Conservation (phyloP, 2,329 filamentous ascomycete species). For the Cladosporium sp. region DNA sequence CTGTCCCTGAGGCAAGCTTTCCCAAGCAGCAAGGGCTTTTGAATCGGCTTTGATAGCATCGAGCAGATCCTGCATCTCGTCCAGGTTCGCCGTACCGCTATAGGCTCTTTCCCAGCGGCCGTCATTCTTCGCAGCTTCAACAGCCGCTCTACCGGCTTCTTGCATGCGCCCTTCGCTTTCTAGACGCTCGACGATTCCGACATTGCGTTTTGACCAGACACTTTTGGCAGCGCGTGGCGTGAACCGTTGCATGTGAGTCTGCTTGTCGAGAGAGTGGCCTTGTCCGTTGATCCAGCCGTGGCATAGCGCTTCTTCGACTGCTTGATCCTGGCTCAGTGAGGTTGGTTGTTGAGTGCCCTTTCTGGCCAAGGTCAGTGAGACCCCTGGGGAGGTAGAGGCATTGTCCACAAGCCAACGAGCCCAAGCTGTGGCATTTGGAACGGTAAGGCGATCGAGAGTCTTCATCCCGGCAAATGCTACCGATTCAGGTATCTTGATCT, state of each 20-base stretch:
- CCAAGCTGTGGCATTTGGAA: constrained; percentile 18
- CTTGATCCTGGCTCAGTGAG: constrained; percentile 46
- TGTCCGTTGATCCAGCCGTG: constrained; percentile 63
- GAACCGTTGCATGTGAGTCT: constrained; percentile 53
- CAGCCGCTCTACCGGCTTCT: constrained; percentile 44
- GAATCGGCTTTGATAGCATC: constrained; percentile 37
- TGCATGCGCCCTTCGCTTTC: constrained; percentile 47
- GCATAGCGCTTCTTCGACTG: constrained; percentile 55
- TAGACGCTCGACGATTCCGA: constrained; percentile 47
- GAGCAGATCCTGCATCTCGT: constrained; percentile 49
- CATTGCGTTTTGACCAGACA: constrained; percentile 59
- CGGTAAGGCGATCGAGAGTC: constrained; percentile 11
- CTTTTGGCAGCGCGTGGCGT: constrained; percentile 54
- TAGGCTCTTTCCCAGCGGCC: constrained; percentile 59
- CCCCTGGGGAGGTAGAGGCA: constrained; percentile 13
- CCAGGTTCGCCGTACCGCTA: constrained; percentile 44
- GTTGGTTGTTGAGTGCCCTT: constrained; percentile 18
- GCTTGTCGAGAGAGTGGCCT: constrained; percentile 41
- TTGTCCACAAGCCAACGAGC: constrained; percentile 18
- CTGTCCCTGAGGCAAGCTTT: constrained; percentile 42
- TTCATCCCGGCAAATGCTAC: background rate
- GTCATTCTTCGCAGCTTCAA: constrained; percentile 54
- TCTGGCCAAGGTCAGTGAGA: constrained; percentile 23
- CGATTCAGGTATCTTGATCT: no score
- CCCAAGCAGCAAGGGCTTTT: constrained; percentile 39